Conservation (phyloP, 2,329 filamentous ascomycete genomes). For the Akanthomyces uredinophilus region DNA sequence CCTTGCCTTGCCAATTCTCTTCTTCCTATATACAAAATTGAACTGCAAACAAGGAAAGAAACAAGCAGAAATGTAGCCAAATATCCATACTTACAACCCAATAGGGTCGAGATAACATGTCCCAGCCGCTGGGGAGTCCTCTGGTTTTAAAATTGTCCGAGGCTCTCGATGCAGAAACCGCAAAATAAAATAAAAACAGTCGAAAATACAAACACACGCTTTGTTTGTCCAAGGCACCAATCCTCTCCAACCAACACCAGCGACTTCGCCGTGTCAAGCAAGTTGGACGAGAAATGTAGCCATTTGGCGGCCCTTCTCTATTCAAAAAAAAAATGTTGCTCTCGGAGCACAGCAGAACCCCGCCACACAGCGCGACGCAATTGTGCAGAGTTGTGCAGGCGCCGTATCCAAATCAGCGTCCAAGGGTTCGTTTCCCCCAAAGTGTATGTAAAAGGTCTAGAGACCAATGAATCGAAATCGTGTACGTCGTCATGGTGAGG, state of each 20-base stretch:
- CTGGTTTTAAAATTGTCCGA: neutral
- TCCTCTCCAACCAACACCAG: neutral
- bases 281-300: neutral
- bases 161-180: slow-evolving; percentile 12
- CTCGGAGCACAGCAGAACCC: neutral
- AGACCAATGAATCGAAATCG: slow-evolving; percentile 11
- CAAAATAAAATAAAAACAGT: slow-evolving; percentile 1
- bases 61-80: neutral
- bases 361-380: neutral
- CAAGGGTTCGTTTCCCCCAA: neutral
- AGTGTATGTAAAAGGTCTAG: slow-evolving; percentile 8
- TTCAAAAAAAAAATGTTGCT: neutral
- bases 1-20: neutral
- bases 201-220: slow-evolving; percentile 2
- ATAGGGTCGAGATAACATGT: neutral
- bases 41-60: neutral
- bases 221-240: neutral
- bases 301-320: slow-evolving; percentile 1
- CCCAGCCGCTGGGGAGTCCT: slow-evolving; percentile 13
- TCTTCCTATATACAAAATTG: slow-evolving; percentile 5
- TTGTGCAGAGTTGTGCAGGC: neutral
- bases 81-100: slow-evolving; percentile 4
- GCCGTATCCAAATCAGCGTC: slow-evolving; percentile 1
- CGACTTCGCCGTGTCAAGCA: neutral
- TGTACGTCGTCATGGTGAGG: slow-evolving; percentile 12